Base-by-base conservation (phyloP, 2,329 filamentous ascomycete species). In the Talaromyces sp. region DNA sequence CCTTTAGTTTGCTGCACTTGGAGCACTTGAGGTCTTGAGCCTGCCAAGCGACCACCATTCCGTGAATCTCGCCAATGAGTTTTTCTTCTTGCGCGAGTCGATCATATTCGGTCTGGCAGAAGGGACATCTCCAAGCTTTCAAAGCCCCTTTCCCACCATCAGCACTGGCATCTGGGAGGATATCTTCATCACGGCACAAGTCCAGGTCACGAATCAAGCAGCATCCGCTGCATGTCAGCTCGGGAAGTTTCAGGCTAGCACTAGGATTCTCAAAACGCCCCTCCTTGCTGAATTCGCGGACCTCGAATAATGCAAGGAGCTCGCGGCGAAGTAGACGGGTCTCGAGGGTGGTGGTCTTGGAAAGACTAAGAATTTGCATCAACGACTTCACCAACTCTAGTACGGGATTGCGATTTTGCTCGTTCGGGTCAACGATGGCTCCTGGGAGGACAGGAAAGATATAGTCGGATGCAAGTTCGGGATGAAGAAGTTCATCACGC, bases 381-480 rank as follows among this genome's bases (percentile, higher is more conserved):
- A 99, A 83, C 19, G 85, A 86, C 75, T 97, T 99, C 67, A 96
- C 91, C 3, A 99, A 85, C 74, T 97, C 92, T 0, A 99, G 83
- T 0, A 91, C 86, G 0, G 93, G 90, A 68, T 94, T 93, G 61
- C 80, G 81, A 56, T 78, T 76, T 51, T 75, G 91, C 88, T 0
- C 91, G 19, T 72, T 70, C 29, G 74, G 69, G n/a, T 78, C 69
- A 14, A 72, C 73, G 6, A 77, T 66, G 3, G 77, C 74, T n/a
- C 77, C 77, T 2, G 78, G 92, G 0, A 96, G 84, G 2, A 81
- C 73, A 0, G 94, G 94, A 78, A 97, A 97, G 21, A 81, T 81
- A 80, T 96, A 97, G 74, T 97, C 94, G 14, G 83, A 83, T 1
- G 90, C 90, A 2, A 97, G 85, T 69, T 96, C 92, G 0, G 91